phyloP scores from a whole-genome alignment of 495 filamentous ascomycete species.

The Astrothelium subdiscretum region DNA sequence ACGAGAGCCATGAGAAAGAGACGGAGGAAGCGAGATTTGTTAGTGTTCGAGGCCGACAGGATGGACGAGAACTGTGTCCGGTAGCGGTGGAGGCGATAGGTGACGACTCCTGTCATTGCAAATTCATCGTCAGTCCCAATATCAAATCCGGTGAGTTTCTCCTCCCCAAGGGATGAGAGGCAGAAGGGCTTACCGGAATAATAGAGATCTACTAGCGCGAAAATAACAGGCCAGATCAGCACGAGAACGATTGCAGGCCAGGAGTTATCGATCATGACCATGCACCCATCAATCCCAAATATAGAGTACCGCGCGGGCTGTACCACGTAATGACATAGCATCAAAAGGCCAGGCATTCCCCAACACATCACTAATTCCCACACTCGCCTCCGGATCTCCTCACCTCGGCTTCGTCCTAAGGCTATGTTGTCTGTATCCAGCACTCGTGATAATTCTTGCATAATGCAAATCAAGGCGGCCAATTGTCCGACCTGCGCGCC shows the following conservation, averaged over 20 bases:
- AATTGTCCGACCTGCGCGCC: slow-evolving; percentile 53
- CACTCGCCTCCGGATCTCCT: slow-evolving; percentile 40
- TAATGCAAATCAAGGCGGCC: slow-evolving; percentile 52
- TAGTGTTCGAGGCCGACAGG: slow-evolving; percentile 46
- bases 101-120: slow-evolving; percentile 41
- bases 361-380: slow-evolving; percentile 61
- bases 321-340: slow-evolving; percentile 57
- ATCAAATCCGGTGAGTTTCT: not conserved
- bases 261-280: slow-evolving; percentile 48
- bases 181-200: slow-evolving; percentile 55
- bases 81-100: slow-evolving; percentile 57
- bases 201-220: slow-evolving; percentile 49
- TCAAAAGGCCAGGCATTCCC: slow-evolving; percentile 50
- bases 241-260: slow-evolving; percentile 60
- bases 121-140: slow-evolving; percentile 5
- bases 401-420: slow-evolving; percentile 39
- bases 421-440: slow-evolving; percentile 54
- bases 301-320: slow-evolving; percentile 63
- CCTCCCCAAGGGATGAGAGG: not conserved
- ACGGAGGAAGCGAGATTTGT: slow-evolving; percentile 60
- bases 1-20: slow-evolving; percentile 63
- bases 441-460: slow-evolving; percentile 58
- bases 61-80: slow-evolving; percentile 47
- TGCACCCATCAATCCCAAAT: slow-evolving; percentile 63
- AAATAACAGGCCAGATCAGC: slow-evolving; percentile 53